Base-by-base conservation (phyloP, 768 basidiomycete species). In the Tubosaeta brunneosetosa region DNA sequence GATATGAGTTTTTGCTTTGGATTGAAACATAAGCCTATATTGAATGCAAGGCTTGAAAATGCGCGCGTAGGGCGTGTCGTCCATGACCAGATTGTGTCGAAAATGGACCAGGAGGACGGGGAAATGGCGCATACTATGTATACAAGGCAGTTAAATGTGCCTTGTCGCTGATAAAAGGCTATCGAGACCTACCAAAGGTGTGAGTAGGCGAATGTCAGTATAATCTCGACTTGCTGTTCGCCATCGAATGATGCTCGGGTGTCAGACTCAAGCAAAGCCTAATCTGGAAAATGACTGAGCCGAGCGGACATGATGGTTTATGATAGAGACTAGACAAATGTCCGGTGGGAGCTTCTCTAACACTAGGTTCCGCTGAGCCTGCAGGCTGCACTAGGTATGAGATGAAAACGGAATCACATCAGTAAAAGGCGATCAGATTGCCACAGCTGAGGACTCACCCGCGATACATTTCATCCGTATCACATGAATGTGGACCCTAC, bases 111-210 rank as follows among this genome's bases (percentile, higher is more conserved):
- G 45, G 40, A 6, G 48, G 48, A 22, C 44, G 33, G n/a, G 44
- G 42, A 13, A 50, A 56, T 3, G 34, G 10, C 0, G 46, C 40
- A 10, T 29, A n/a, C n/a, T n/a, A 4, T 6, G 4, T 10, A 33
- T 56, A 55, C 34, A 50, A 13, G 1, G 6, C 6, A n/a, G 29
- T n/a, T 54, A 49, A 56, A 14, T 56, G 49, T 2, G 9, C 1
- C 1, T 1, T 8, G 4, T 51, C 50, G 1, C 6, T 4, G 16
- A 9, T n/a, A 9, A 11, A 56, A 55, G 9, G 22, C n/a, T 14
- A 47, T 56, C 7, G 49, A 55, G 36, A 56, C 47, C 56, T 56
- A 19, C 2, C 12, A 7, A 29, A 55, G 11, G 33, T 12, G 7
- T 27, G 38, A 19, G 10, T 16, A 13, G 3, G n/a, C 8, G 22